phyloP scores from a whole-genome alignment of 768 basidiomycete genomes.

The Lactarius pseudohatsudake region DNA sequence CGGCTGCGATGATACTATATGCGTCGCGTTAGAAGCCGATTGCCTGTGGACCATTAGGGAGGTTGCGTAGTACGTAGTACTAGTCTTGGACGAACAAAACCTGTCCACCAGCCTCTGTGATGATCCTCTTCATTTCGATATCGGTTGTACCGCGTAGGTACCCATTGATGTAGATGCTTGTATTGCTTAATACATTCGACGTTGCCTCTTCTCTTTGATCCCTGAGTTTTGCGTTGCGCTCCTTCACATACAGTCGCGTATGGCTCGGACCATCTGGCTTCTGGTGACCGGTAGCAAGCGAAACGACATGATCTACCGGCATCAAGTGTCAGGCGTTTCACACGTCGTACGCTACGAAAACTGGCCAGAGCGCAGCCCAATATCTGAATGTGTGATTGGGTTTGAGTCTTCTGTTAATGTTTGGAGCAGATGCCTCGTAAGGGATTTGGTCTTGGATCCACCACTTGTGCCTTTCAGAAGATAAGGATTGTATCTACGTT shows the following conservation, averaged over 20 bases:
- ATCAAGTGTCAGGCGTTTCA: conserved; percentile 11
- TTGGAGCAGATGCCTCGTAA: conserved; percentile 60
- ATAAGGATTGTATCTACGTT: conserved; percentile 36
- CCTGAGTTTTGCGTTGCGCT: conserved; percentile 33
- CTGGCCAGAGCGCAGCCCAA: conserved; percentile 59
- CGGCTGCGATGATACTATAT: conserved; percentile 73
- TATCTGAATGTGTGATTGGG: conserved; percentile 76
- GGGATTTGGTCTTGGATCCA: conserved; percentile 27
- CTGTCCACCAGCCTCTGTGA: conserved; percentile 65
- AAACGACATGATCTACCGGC: conserved; percentile 54
- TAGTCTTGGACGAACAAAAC: conserved; percentile 46
- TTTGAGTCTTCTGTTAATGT: conserved; percentile 65
- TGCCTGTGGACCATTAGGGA: conserved; percentile 39
- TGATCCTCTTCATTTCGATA: conserved; percentile 71
- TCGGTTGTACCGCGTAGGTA: conserved; percentile 72
- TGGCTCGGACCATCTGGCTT: conserved; percentile 33
- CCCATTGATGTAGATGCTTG: conserved; percentile 68
- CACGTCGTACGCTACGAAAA: conserved; percentile 6
- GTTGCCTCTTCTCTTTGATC: conserved; percentile 31
- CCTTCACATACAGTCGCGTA: conserved; percentile 29
- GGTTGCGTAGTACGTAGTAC: background rate
- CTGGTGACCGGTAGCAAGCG: conserved; percentile 51
- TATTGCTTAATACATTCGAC: conserved; percentile 39
- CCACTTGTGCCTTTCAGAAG: conserved; percentile 27
- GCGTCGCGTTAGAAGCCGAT: conserved; percentile 64